A percentile compares a stretch with the other conserved stretches of the same genome.
phyloP scores from a whole-genome alignment of 2,329 filamentous ascomycete species.

The Acephala macrosclerotiorum region DNA sequence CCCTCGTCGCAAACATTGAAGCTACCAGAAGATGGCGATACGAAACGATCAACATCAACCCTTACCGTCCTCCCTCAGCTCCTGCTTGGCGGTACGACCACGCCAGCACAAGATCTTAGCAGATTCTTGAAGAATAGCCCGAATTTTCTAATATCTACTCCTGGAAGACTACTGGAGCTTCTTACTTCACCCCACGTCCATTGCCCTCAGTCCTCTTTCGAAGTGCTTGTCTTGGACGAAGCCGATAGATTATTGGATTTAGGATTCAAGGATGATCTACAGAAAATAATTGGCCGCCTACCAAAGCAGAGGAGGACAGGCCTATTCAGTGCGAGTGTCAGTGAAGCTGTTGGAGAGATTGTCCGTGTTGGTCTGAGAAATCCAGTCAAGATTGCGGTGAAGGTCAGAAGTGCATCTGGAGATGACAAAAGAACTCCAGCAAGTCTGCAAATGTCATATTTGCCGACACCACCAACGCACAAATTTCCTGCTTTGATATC shows the following conservation, averaged over 20 bases:
- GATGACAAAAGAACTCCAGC: slow-evolving; percentile 90
- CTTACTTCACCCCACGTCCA: slow-evolving; percentile 87
- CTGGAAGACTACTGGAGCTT: slow-evolving; percentile 87
- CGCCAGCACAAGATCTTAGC: slow-evolving; percentile 84
- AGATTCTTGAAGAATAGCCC: slow-evolving; percentile 84
- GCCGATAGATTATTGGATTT: slow-evolving; percentile 92
- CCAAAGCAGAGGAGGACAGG: slow-evolving; percentile 95
- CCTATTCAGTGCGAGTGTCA: slow-evolving; percentile 94
- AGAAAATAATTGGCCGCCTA: slow-evolving; percentile 81
- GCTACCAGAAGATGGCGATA: slow-evolving; percentile 61
- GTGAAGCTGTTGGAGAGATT: slow-evolving; percentile 91
- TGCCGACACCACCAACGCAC: slow-evolving; percentile 76
- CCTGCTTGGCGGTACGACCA: slow-evolving; percentile 82
- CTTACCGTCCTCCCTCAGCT: slow-evolving; percentile 82
- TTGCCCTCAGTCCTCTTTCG: slow-evolving; percentile 87
- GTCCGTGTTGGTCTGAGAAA: slow-evolving; percentile 92
- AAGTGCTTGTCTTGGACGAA: slow-evolving; percentile 92
- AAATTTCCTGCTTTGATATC: slow-evolving; percentile 80
- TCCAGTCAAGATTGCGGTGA: slow-evolving; percentile 93
- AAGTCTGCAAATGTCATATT: slow-evolving; percentile 90
- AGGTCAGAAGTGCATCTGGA: slow-evolving; percentile 80
- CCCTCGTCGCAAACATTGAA: slow-evolving; percentile 74
- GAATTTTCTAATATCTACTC: slow-evolving; percentile 90
- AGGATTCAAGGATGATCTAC: slow-evolving; percentile 90
- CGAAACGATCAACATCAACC: slow-evolving; percentile 52